Evolutionary conservation across 805 yeast genomes (phyloP), one percentile per base, ranked within the genome.

Genomic region (Allodekkera sacchari): DNA sequence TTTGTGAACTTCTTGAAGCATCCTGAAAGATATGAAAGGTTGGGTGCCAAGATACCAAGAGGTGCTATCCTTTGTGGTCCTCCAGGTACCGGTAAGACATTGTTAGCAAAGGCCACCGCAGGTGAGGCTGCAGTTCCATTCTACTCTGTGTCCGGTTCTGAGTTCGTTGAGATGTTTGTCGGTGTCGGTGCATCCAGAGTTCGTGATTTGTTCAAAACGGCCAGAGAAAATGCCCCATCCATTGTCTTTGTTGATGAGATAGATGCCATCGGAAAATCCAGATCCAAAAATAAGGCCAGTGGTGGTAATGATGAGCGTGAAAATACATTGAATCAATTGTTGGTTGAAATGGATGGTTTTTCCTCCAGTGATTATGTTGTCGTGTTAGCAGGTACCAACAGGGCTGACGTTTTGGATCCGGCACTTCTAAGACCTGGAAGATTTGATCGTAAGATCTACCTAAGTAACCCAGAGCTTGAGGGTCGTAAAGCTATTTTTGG

Each of bases 91-190:
- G 96, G 96, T 74, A 87, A 87, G 57, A 87, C 96, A 0, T 60
- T 87, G 41, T 61, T 87, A 35, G 96, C 96, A 16, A 85, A 83
- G 55, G 96, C 96, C 9, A 87, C 96, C 17, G 96, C 96, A 3
- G 96, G 96, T 45, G 96, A 87, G 55, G 95, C 96, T 2, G 92
- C 84, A 31, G 96, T 87, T 31, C 95, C 96, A 17, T 87, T 87
- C 55, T 76, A 76, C 42, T 78, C 92, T 15, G 95, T 87, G 6
- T 81, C 94, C 2, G 96, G 95, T 47, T 84, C 95, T 10, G 96
- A 87, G 54, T 87, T 87, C 45, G 94, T 85, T n/a, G 95, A 87
- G 57, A 87, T 87, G 95, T 87, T 83, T 64, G 94, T 83, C 14
- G 96, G 96, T 61, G 95, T 87, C 17, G 96, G 96, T 62, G 95